Evolutionary conservation across 768 basidiomycete genomes (phyloP).

Genomic region (Mrakia blollopis): DNA sequence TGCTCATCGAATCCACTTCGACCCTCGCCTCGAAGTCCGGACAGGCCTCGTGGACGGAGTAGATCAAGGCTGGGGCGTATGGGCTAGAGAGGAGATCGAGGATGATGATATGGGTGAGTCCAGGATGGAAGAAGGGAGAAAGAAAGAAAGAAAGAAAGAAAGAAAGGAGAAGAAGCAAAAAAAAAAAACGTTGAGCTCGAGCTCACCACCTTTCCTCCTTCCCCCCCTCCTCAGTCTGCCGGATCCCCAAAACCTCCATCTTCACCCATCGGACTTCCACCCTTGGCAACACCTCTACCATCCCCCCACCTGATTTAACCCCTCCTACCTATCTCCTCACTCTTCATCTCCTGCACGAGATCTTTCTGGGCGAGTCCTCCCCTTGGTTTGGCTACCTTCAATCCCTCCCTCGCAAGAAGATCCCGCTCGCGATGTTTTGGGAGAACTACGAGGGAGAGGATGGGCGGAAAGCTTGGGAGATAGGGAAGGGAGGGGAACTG

Average conservation of each 20-base stretch:
- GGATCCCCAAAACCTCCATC: slow-evolving; percentile 22
- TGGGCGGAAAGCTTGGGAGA: slow-evolving; percentile 37
- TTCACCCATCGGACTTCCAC: slow-evolving; percentile 23
- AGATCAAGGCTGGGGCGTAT: slow-evolving; percentile 25
- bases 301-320: neutral
- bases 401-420: slow-evolving; percentile 39
- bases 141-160: too few relatives aligned
- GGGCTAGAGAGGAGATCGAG: slow-evolving; percentile 14
- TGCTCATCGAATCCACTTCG: slow-evolving; percentile 13
- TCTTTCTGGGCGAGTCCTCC: slow-evolving; percentile 3
- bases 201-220: neutral
- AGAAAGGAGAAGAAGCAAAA: too few relatives aligned
- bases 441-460: slow-evolving; percentile 35
- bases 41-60: neutral
- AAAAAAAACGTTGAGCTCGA: neutral
- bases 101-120: slow-evolving; percentile 23
- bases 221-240: slow-evolving; percentile 14
- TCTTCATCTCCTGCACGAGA: slow-evolving; percentile 28
- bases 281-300: neutral
- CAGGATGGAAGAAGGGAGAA: too few relatives aligned
- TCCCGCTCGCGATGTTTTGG: slow-evolving; percentile 45
- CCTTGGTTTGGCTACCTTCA: slow-evolving; percentile 45
- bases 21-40: slow-evolving; percentile 25
- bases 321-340: slow-evolving; percentile 28
- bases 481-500: slow-evolving; percentile 42